These are phyloP conservation scores for Cytauxzoon felis DNA, from an alignment of 169 alveolate species.

Conservation along the genomic window DNA sequence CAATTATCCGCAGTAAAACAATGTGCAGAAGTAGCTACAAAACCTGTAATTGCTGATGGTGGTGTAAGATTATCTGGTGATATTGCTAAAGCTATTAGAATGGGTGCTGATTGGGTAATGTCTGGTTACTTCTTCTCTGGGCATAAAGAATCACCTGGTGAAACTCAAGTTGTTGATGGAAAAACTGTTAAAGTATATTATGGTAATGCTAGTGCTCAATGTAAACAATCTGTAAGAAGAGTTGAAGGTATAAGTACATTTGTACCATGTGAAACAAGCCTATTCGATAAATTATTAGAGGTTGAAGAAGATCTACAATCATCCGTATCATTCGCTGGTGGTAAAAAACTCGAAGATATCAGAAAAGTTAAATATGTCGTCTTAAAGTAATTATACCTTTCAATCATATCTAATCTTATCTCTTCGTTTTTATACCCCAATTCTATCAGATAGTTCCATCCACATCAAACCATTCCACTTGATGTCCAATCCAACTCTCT, in stretches of 20 bases:
- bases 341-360: slow-evolving; percentile 29
- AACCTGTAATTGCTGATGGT: slow-evolving; percentile 90
- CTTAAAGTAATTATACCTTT: no score
- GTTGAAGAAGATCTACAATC: slow-evolving; percentile 61
- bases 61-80: slow-evolving; percentile 89
- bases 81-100: slow-evolving; percentile 85
- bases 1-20: slow-evolving; percentile 87
- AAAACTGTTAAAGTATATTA: slow-evolving; percentile 75
- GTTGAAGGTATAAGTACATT: slow-evolving; percentile 32
- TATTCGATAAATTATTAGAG: slow-evolving; percentile 32
- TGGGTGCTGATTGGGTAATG: slow-evolving; percentile 92
- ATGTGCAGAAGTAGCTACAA: slow-evolving; percentile 70
- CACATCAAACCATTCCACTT: no score
- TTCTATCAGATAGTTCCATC: no score
- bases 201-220: slow-evolving; percentile 82
- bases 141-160: slow-evolving; percentile 91
- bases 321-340: slow-evolving; percentile 54
- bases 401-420: no score
- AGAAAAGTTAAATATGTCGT: slow-evolving; percentile 38
- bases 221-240: slow-evolving; percentile 29
- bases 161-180: slow-evolving; percentile 81
- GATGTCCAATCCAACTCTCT: no score
- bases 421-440: no score
- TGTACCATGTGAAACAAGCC: slow-evolving; percentile 37
- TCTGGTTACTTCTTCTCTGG: slow-evolving; percentile 87